Percentiles rank a stretch among this genome's conserved stretches.
Evolutionary conservation across 331 rosid genomes (phyloP).

Genomic region (Prunus yedoensis): DNA sequence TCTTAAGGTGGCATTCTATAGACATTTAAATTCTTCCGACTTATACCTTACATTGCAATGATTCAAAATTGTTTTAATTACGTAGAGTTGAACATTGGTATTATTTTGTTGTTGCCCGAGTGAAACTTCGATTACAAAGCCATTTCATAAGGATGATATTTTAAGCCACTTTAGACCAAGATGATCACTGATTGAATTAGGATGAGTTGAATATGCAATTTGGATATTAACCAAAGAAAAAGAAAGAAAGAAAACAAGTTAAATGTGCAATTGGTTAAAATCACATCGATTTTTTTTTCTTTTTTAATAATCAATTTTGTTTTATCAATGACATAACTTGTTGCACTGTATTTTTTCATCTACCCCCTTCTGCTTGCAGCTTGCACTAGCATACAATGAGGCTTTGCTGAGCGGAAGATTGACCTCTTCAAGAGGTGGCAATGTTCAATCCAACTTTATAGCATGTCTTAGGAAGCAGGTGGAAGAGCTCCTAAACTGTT

Average conservation of each 20-base stretch:
- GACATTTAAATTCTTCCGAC: background rate
- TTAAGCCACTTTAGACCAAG: background rate
- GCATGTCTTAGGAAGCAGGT: slow-evolving; percentile 83
- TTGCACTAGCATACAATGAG: slow-evolving; percentile 76
- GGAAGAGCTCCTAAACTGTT: slow-evolving; percentile 65
- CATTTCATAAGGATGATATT: slow-evolving; percentile 1
- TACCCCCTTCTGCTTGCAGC: slow-evolving; percentile 52
- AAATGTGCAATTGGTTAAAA: background rate
- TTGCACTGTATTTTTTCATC: background rate
- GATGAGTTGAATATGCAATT: background rate
- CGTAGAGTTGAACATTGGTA: background rate
- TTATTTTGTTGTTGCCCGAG: background rate
- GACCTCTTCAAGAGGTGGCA: slow-evolving; percentile 68
- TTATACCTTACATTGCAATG: background rate
- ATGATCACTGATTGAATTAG: background rate
- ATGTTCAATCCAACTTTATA: slow-evolving; percentile 69
- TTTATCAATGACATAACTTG: background rate
- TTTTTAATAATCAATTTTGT: background rate
- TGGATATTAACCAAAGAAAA: too few relatives aligned
- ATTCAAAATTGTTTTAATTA: background rate
- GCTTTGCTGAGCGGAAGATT: slow-evolving; percentile 70
- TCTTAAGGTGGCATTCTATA: too few relatives aligned
- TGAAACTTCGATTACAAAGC: background rate
- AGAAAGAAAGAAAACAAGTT: background rate
- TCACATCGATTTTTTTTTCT: background rate